These are phyloP conservation scores for Pseudogymnoascus sp. DNA, from an alignment of 2,329 filamentous ascomycete genomes.

Conservation along the genomic window DNA sequence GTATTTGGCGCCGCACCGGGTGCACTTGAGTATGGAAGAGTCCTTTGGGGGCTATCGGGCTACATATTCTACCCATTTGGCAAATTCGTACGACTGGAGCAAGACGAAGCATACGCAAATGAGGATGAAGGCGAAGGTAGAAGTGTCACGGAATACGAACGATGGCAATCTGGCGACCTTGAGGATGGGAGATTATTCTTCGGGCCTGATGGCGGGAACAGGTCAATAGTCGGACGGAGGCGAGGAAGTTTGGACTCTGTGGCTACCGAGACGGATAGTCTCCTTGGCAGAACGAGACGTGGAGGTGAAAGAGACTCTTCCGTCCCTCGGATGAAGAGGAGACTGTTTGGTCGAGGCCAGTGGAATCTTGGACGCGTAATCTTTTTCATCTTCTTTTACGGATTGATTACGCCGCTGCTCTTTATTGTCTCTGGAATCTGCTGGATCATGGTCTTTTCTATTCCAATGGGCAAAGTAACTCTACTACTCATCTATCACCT, in stretches of 20 bases:
- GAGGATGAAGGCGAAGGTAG: constrained; percentile 94
- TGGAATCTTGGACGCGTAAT: constrained; percentile 93
- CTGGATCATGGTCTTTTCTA: constrained; percentile 96
- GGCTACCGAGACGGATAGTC: constrained; percentile 78
- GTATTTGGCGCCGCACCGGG: constrained; percentile 73
- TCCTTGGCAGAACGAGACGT: constrained; percentile 65
- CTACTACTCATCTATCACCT: constrained; percentile 86
- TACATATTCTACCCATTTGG: constrained; percentile 97
- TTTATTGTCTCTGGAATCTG: constrained; percentile 82
- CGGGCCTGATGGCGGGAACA: constrained; percentile 61
- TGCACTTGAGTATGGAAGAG: constrained; percentile 75
- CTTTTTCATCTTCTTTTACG: constrained; percentile 96
- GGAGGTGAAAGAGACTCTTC: constrained; percentile 38
- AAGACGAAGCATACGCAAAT: constrained; percentile 88
- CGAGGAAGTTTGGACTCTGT: constrained; percentile 83
- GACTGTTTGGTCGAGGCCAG: constrained; percentile 88
- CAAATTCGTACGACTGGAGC: constrained; percentile 87
- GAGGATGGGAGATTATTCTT: constrained; percentile 96
- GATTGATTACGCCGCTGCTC: constrained; percentile 77
- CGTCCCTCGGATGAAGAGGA: constrained; percentile 58
- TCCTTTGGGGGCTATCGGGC: constrained; percentile 74
- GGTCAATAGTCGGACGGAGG: constrained; percentile 79
- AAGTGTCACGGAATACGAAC: constrained; percentile 97
- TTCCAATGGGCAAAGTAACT: constrained; percentile 96
- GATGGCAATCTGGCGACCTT: constrained; percentile 96